Evolutionary conservation across 2,329 filamentous ascomycete genomes (phyloP), one percentile per base, ranked within the genome.

Genomic region (Alternaria gaisen): DNA sequence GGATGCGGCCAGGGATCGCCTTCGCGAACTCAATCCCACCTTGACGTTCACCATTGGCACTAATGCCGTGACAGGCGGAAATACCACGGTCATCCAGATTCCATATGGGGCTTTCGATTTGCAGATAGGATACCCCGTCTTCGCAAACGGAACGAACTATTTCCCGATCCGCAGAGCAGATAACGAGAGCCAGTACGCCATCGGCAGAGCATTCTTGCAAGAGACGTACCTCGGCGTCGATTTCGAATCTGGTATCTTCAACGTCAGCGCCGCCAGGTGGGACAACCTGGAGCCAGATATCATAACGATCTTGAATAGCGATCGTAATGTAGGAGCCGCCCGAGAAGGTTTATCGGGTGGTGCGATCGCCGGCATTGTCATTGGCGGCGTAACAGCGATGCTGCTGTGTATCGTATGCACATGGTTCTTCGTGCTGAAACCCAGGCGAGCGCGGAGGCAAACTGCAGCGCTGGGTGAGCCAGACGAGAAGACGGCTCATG

Each of bases 141-240:
- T 89, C 9, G 80, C 86, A 56, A 88, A 88, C 66, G 84, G 87
- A 38, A 88, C 86, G 2, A 84, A 53, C n/a, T 91, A 91, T 71
- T 91, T 92, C 58, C 88, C 88, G 5, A 80, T 92, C 43, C 83
- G 85, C 63, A 84, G 85, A 59, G 80, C 85, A 8, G 71, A 83
- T 36, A 82, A 85, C 59, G 82, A 83, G 34, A 81, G 81, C 12
- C 82, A 86, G 63, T 84, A 86, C 69, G 84, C 88, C 7, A 83
- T 91, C 28, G 90, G 90, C 11, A 83, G 89, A 20, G 83, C 86
- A 0, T 90, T 91, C 62, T 77, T 92, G 51, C 90, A 91, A 72
- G 89, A 91, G 76, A 84, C 88, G 1, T 83, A 83, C 55, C 60
- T 83, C 28, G 77, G 73, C 5, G 79, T 80, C 11, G 79, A 83